A percentile compares a stretch with the other conserved stretches of the same genome.
Conservation (phyloP, 2,329 filamentous ascomycete genomes). For the Dactylellina cionopaga region DNA sequence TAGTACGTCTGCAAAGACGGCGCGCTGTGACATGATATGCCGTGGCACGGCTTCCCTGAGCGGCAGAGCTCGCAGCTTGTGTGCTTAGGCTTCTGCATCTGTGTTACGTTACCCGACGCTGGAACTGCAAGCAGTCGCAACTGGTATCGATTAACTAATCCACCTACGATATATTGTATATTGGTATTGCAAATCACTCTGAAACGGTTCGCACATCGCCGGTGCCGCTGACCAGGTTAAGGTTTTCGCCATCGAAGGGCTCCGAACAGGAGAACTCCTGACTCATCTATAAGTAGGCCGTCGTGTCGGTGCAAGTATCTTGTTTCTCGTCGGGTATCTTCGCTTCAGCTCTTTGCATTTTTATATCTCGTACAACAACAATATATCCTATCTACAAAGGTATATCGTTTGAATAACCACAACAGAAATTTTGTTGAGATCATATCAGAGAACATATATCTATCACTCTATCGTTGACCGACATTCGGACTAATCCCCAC, state of each 20-base stretch:
- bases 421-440: too few relatives aligned
- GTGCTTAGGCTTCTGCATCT: neutral
- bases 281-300: slow-evolving; percentile 16
- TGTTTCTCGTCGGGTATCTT: slow-evolving; percentile 23
- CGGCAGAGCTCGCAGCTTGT: neutral
- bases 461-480: neutral
- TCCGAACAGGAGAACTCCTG: slow-evolving; percentile 4
- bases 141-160: too few relatives aligned
- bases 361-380: too few relatives aligned
- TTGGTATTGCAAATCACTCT: too few relatives aligned
- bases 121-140: too few relatives aligned
- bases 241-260: neutral
- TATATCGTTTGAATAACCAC: neutral
- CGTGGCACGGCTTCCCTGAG: neutral
- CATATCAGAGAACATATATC: neutral
- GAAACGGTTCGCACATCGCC: too few relatives aligned
- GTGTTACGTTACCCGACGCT: neutral
- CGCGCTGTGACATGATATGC: too few relatives aligned
- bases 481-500: too few relatives aligned
- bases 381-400: too few relatives aligned
- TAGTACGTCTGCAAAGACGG: too few relatives aligned
- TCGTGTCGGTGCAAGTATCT: too few relatives aligned
- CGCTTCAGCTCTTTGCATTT: slow-evolving; percentile 20
- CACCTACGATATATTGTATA: too few relatives aligned
- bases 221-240: neutral